Evolutionary conservation across 441 rosid genomes (phyloP).

Genomic region (Gossypium trilobum): DNA sequence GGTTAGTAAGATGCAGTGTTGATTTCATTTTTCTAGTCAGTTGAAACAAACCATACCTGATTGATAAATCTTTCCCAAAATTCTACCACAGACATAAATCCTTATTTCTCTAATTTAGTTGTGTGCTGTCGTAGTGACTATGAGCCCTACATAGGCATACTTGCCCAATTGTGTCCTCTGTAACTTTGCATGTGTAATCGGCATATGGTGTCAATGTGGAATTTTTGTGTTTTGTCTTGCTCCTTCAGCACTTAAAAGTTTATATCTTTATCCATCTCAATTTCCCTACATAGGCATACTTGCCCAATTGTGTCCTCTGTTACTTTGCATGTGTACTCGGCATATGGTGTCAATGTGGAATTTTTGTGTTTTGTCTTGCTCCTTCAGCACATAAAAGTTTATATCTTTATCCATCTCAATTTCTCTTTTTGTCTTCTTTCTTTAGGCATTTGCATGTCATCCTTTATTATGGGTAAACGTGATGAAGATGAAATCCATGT

Average conservation of each 20-base stretch:
- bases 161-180: background rate
- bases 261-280: background rate
- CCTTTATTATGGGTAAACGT: slow-evolving; percentile 41
- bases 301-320: background rate
- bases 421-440: background rate
- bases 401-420: background rate
- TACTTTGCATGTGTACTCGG: background rate
- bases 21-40: slow-evolving; percentile 2
- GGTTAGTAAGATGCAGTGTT: slow-evolving; percentile 2
- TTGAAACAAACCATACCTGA: background rate
- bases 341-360: background rate
- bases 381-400: background rate
- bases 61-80: background rate
- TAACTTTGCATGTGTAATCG: background rate
- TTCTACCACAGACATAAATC: background rate
- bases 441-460: slow-evolving; percentile 75
- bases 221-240: background rate
- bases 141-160: background rate
- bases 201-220: background rate
- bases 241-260: background rate
- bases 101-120: background rate
- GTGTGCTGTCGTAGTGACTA: background rate
- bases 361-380: background rate
- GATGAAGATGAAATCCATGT: slow-evolving; percentile 32
- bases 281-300: background rate